Conservation (phyloP, 139 green algal genomes). For the Coelastrella sp. region DNA sequence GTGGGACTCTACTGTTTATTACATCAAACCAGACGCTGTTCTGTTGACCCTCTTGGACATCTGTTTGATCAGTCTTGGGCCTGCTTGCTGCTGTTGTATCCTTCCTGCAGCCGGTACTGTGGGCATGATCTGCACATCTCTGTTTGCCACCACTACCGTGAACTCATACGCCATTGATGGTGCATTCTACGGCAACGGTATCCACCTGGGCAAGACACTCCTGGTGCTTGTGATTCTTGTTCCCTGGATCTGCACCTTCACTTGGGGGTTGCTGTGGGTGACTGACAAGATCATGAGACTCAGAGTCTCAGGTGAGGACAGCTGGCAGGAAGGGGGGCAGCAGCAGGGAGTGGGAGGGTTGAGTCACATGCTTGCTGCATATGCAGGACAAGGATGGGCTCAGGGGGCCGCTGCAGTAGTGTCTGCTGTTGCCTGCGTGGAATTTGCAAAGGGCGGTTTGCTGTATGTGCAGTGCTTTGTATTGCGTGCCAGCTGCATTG, state of each 20-base stretch:
- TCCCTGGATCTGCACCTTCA: slow-evolving; percentile 25
- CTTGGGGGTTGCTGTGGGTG: slow-evolving; percentile 32
- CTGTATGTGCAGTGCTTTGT: neutral
- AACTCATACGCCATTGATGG: neutral
- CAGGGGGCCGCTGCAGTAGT: too few species aligned
- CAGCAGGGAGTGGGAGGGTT: neutral
- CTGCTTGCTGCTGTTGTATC: neutral
- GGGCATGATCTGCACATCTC: slow-evolving; percentile 9
- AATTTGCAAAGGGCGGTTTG: neutral
- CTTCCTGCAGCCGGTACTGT: slow-evolving; percentile 18
- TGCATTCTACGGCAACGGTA: slow-evolving; percentile 38
- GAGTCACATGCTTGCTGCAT: too few species aligned
- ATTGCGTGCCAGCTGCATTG: neutral
- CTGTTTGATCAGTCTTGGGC: neutral
- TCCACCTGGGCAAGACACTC: slow-evolving; percentile 34
- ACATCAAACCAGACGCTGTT: neutral
- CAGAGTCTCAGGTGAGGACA: slow-evolving; percentile 2
- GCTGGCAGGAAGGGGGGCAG: neutral
- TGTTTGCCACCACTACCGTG: slow-evolving; percentile 30
- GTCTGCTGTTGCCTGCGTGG: too few species aligned
- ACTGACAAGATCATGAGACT: slow-evolving; percentile 42
- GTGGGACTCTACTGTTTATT: too few species aligned
- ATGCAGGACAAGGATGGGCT: too few species aligned
- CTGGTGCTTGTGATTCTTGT: slow-evolving; percentile 28
- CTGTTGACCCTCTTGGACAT: neutral